Base-by-base conservation (phyloP, 805 yeast species). In the Starmerella asiatica region DNA sequence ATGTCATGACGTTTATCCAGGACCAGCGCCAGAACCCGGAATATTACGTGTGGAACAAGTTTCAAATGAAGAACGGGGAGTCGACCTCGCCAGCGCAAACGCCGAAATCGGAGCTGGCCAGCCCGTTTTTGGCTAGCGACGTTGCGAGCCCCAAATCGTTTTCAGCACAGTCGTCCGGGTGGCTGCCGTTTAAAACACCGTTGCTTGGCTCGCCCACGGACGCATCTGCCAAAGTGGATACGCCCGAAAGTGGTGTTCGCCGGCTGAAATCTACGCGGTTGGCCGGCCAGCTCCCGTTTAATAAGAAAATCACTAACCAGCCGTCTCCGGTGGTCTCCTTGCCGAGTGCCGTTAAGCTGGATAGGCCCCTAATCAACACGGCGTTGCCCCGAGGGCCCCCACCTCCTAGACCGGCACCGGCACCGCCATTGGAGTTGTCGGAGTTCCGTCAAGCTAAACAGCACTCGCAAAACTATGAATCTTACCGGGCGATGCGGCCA, bases 1-100 rank as follows among this genome's bases (percentile, higher is more conserved):
- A 84, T 55, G 84, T 83, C 40, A 86, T 84, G 42, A 84, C 85
- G 37, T 84, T 84, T 56, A 84, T 83, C 26, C 46, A 51, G 26
- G 43, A 42, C 27, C 53, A 51, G 38, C 39, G 38, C 27, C 45
- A 42, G 37, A 41, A 44, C 36, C 45, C 50, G 3, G 50, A 48
- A 16, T 45, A 46, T 26, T 46, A 48, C 36, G 45, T 51, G 4
- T 48, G 54, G 48, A 40, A 38, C 39, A 53, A 53, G 38, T 51
- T 53, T 38, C 44, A 40, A 35, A 34, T 33, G 36, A 34, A 34
- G 42, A 5, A 19, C 29, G 11, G 27, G 3, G 34, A 32, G 15
- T 12, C n/a, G n/a, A 7, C 7, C 8, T 19, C 34, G 6, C 36
- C n/a, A 9, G 26, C 30, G 9, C 17, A 5, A n/a, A 6, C 33